Conservation (phyloP, 2,329 filamentous ascomycete genomes). For the Botrytis fragariae region DNA sequence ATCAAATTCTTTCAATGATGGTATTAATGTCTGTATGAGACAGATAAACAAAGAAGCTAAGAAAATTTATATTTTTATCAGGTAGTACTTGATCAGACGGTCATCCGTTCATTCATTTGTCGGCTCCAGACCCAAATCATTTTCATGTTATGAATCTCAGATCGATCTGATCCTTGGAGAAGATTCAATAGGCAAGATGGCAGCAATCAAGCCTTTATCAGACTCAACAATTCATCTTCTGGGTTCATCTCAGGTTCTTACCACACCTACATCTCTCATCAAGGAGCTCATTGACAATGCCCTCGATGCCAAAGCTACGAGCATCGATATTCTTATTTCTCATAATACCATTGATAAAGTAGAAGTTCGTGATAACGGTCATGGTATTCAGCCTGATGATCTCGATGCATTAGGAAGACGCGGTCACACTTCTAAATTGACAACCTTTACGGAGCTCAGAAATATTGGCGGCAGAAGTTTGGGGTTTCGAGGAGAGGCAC, state of each 20-base stretch:
- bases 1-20: background rate
- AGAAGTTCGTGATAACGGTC: slow-evolving; percentile 71
- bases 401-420: slow-evolving; percentile 59
- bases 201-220: slow-evolving; percentile 47
- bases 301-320: slow-evolving; percentile 67
- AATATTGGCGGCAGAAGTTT: slow-evolving; percentile 56
- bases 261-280: slow-evolving; percentile 59
- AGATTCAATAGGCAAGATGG: slow-evolving; percentile 30
- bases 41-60: background rate
- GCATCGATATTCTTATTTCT: slow-evolving; percentile 62
- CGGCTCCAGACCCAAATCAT: background rate
- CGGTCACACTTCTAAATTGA: slow-evolving; percentile 74
- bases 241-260: slow-evolving; percentile 59
- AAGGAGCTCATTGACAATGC: slow-evolving; percentile 80
- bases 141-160: background rate
- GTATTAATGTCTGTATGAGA: background rate
- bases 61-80: background rate
- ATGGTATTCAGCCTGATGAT: slow-evolving; percentile 63
- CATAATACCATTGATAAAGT: slow-evolving; percentile 66
- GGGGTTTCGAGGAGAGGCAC: slow-evolving; percentile 74
- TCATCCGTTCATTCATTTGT: background rate
- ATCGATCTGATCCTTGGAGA: background rate
- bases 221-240: slow-evolving; percentile 53
- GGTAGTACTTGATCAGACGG: slow-evolving; percentile 8
- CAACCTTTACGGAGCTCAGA: slow-evolving; percentile 59